Evolutionary conservation across 202 grass and related monocot genomes (phyloP), one percentile per base, ranked within the genome.

Genomic region (Digitaria exilis): DNA sequence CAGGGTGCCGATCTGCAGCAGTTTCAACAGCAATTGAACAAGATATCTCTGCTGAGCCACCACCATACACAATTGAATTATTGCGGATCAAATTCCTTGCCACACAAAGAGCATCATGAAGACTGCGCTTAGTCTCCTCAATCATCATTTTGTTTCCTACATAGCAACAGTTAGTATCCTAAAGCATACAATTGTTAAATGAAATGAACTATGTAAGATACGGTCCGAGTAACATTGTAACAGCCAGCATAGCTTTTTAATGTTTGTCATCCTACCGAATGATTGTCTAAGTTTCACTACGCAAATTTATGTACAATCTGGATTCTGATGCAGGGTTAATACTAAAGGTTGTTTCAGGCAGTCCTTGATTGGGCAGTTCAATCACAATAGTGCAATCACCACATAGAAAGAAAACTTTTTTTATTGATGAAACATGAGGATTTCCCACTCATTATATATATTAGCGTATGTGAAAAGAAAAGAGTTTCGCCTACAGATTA

Each of bases 131-230:
- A 22, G 93, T 99, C 82, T 98, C 96, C 51, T 99, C 96, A 84
- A 99, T 99, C 78, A 99, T 86, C 96, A 99, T 96, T 88, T 99
- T 96, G 81, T 99, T 96, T 30, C 96, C 96, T 99, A 62, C 22
- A 68, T 2, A 24, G 45, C 61, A 67, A 29, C 16, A 88, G 49
- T 44, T 76, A 65, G 14, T 45, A 31, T 66, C 6, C 11, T 71
- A 11, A 29, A 87, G 12, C 44, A 34, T 65, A 65, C 14, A 7
- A 39, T 7, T 44, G 49, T 66, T 18, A 29, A 25, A 1, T 65
- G 17, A 77, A 55, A 41, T 48, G 17, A 35, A 57, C 16, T 61
- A 17, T 44, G 42, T 22, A 34, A 69, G 75, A 51, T 45, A 71
- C 3, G 17, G 62, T 73, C 19, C 41, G 2, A 30, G 15, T 49